Conservation (phyloP, 2,329 filamentous ascomycete species). For the Shiraia sp. region DNA sequence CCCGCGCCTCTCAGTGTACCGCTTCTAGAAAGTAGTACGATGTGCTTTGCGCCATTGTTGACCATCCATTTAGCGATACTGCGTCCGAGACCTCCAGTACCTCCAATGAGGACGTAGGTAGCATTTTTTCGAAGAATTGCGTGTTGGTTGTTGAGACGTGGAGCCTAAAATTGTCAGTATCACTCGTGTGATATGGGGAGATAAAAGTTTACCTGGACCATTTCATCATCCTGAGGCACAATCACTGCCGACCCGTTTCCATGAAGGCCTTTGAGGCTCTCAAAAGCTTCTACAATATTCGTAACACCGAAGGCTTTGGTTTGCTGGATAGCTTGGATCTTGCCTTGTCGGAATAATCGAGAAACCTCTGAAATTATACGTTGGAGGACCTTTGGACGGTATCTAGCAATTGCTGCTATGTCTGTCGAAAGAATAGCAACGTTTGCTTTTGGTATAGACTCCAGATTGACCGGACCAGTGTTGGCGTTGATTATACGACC, state of each 20-base stretch:
- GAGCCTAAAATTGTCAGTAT: slow-evolving; percentile 9
- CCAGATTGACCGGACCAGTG: background rate
- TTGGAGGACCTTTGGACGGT: slow-evolving; percentile 18
- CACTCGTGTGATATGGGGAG: background rate
- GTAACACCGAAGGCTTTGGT: slow-evolving; percentile 16
- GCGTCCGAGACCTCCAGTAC: slow-evolving; percentile 30
- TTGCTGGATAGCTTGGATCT: slow-evolving; percentile 9
- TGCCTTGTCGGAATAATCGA: slow-evolving; percentile 20
- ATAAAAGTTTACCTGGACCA: slow-evolving; percentile 20
- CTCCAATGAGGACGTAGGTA: slow-evolving; percentile 31
- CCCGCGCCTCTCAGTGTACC: slow-evolving; percentile 14
- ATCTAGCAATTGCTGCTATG: slow-evolving; percentile 10
- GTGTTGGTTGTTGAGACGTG: slow-evolving; percentile 9
- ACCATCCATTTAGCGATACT: slow-evolving; percentile 30
- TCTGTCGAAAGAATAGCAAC: slow-evolving; percentile 16
- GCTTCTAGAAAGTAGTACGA: slow-evolving; percentile 27
- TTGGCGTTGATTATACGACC: slow-evolving; percentile 20
- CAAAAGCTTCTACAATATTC: slow-evolving; percentile 16
- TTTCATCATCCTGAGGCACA: slow-evolving; percentile 18
- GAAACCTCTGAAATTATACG: slow-evolving; percentile 19
- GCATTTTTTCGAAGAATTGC: slow-evolving; percentile 15
- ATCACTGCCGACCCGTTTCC: slow-evolving; percentile 20
- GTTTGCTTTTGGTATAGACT: slow-evolving; percentile 5
- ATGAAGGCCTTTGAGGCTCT: slow-evolving; percentile 12
- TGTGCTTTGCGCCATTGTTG: slow-evolving; percentile 24